These are phyloP conservation scores for Mortierella sp. DNA, from an alignment of 371 early-diverging fungal species.

Conservation along the genomic window DNA sequence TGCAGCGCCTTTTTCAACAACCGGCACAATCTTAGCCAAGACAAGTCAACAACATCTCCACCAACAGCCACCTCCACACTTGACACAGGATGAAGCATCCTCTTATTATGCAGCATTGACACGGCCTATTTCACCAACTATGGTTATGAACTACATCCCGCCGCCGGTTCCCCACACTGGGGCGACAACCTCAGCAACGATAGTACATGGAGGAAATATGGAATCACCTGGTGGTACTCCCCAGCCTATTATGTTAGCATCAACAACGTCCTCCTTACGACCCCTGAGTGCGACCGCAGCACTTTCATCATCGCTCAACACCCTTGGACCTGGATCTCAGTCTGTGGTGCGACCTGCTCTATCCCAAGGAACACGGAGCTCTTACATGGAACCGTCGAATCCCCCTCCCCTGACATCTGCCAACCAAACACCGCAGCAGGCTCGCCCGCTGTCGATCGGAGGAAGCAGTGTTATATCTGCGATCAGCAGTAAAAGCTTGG, in stretches of 20 bases:
- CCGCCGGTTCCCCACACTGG: slow-evolving; percentile 24
- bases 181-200: slow-evolving; percentile 11
- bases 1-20: background rate
- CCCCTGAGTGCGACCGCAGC: slow-evolving; percentile 37
- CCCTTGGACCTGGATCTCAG: slow-evolving; percentile 32
- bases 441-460: background rate
- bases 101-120: slow-evolving; percentile 48
- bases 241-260: background rate
- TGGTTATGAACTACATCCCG: slow-evolving; percentile 45
- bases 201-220: background rate
- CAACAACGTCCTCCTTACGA: slow-evolving; percentile 13
- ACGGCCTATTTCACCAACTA: slow-evolving; percentile 45
- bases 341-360: slow-evolving; percentile 9
- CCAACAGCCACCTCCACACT: slow-evolving; percentile 7
- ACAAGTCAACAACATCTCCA: slow-evolving; percentile 23
- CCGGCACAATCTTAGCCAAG: slow-evolving; percentile 9
- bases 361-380: slow-evolving; percentile 23
- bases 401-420: background rate
- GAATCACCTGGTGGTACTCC: background rate
- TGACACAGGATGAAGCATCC: slow-evolving; percentile 25
- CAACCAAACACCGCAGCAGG: background rate
- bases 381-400: slow-evolving; percentile 17
- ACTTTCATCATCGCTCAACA: slow-evolving; percentile 34
- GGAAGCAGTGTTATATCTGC: background rate
- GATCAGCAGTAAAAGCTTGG: background rate